Conservation (phyloP, 768 basidiomycete species). For the Piloderma croceum region DNA sequence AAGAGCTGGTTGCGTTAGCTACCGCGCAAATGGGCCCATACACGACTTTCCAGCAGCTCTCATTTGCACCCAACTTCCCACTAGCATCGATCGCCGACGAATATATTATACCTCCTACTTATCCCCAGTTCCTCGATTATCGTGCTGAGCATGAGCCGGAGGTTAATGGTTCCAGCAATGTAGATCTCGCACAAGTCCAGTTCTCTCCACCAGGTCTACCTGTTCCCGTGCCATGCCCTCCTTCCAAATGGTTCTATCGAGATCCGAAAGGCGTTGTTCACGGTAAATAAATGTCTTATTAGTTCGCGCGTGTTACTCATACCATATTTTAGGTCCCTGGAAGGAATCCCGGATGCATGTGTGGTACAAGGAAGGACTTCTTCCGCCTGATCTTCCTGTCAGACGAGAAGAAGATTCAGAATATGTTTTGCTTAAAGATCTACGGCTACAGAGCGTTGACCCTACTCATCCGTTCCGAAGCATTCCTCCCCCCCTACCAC, state of each 20-base stretch:
- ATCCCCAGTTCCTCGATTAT: constrained; percentile 71
- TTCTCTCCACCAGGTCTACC: constrained; percentile 80
- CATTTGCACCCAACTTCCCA: constrained; percentile 83
- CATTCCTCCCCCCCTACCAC: constrained; percentile 38
- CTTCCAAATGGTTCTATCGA: constrained; percentile 76
- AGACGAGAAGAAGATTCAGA: constrained; percentile 68
- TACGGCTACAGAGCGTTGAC: constrained; percentile 73
- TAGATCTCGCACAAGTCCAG: constrained; percentile 54
- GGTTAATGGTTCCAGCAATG: constrained; percentile 32
- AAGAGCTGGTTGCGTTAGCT: constrained; percentile 64
- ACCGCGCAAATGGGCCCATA: constrained; percentile 76
- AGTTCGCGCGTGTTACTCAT: constrained; percentile 8
- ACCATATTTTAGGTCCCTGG: constrained; percentile 62
- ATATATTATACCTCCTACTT: constrained; percentile 88
- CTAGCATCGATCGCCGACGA: constrained; percentile 84
- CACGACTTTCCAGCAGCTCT: constrained; percentile 87
- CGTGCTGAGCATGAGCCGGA: constrained; percentile 59
- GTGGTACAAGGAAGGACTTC: constrained; percentile 80
- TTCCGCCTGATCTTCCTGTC: constrained; percentile 79
- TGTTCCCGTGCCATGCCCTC: constrained; percentile 58
- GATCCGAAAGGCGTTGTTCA: constrained; percentile 79
- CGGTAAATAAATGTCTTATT: constrained; percentile 40
- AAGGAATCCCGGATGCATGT: constrained; percentile 83
- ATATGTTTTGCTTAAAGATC: constrained; percentile 65
- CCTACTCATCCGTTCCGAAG: constrained; percentile 72